Conservation (phyloP, 2,329 filamentous ascomycete species). For the Fragosphaeria purpurea region DNA sequence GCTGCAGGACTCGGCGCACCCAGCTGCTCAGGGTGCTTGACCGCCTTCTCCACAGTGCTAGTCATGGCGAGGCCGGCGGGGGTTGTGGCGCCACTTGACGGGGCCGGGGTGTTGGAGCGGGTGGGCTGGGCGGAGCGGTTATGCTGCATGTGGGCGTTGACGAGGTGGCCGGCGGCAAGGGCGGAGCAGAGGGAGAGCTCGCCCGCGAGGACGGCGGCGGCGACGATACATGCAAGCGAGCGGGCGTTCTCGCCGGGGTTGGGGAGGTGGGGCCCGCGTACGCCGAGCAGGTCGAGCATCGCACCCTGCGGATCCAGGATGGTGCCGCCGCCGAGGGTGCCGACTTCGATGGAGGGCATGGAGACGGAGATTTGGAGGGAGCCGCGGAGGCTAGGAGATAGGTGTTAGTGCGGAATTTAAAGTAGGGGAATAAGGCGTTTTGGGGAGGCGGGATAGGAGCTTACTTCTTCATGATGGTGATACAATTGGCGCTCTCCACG, state of each 20-base stretch:
- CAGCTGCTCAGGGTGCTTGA: constrained; percentile 3
- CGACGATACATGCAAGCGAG: constrained; percentile 80
- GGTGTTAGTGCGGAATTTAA: too few species aligned
- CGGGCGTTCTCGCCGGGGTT: constrained; percentile 85
- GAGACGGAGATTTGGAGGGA: constrained; percentile 94
- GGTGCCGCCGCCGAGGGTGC: constrained; percentile 91
- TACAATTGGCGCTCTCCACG: constrained; percentile 94
- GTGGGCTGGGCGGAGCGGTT: constrained; percentile 74
- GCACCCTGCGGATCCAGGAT: constrained; percentile 91
- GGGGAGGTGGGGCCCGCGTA: constrained; percentile 82
- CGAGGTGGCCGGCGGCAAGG: constrained; percentile 85
- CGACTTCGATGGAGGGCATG: constrained; percentile 97
- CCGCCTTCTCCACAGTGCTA: constrained; percentile 24
- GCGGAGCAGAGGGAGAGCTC: constrained; percentile 89
- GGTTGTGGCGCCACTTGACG: constrained; percentile 26
- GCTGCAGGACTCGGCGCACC: too few species aligned
- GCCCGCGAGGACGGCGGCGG: constrained; percentile 80
- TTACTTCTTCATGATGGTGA: constrained; percentile 99
- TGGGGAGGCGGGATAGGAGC: too few species aligned
- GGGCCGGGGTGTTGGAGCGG: constrained; percentile 51
- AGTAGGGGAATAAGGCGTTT: too few species aligned
- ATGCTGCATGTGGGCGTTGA: constrained; percentile 89
- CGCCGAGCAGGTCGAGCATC: constrained; percentile 93
- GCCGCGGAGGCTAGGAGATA: constrained; percentile 61
- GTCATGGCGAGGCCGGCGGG: constrained; percentile 42